A percentile compares a stretch with the other conserved stretches of the same genome.
Conservation (phyloP, 768 basidiomycete species). For the Amanita brunnescens region DNA sequence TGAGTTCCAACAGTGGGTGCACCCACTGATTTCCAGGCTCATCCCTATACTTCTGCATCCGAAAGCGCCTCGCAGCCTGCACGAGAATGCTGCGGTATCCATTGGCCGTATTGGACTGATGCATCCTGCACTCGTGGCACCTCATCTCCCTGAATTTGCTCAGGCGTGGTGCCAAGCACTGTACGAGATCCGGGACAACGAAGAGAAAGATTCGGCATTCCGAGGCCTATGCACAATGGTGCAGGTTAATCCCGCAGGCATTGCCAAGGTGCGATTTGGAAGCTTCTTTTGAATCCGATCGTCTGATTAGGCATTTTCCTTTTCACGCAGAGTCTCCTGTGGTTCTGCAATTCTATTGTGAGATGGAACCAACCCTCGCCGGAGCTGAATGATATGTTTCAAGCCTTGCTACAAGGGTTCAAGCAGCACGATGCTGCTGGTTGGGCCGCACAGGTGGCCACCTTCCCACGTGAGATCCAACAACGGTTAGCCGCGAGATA, state of each 20-base stretch:
- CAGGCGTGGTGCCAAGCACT: slow-evolving; percentile 96
- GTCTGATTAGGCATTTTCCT: neutral
- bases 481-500: slow-evolving; percentile 83
- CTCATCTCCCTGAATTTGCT: slow-evolving; percentile 83
- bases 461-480: slow-evolving; percentile 84
- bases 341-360: slow-evolving; percentile 98
- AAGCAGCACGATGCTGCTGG: slow-evolving; percentile 78
- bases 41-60: slow-evolving; percentile 90
- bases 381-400: slow-evolving; percentile 92
- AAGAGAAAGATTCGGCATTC: slow-evolving; percentile 99
- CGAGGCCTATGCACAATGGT: slow-evolving; percentile 94
- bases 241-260: slow-evolving; percentile 88
- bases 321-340: slow-evolving; percentile 67
- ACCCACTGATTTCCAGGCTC: slow-evolving; percentile 76
- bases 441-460: slow-evolving; percentile 77
- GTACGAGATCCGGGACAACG: slow-evolving; percentile 98
- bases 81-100: slow-evolving; percentile 98
- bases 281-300: neutral
- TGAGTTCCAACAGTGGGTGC: slow-evolving; percentile 90
- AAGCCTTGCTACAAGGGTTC: slow-evolving; percentile 80
- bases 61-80: slow-evolving; percentile 87
- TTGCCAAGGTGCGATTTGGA: slow-evolving; percentile 66
- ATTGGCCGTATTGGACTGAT: slow-evolving; percentile 94
- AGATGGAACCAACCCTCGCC: slow-evolving; percentile 90
- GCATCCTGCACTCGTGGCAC: slow-evolving; percentile 83